Conservation (phyloP, 306 rosid genomes). For the Vachellia pachyceras region DNA sequence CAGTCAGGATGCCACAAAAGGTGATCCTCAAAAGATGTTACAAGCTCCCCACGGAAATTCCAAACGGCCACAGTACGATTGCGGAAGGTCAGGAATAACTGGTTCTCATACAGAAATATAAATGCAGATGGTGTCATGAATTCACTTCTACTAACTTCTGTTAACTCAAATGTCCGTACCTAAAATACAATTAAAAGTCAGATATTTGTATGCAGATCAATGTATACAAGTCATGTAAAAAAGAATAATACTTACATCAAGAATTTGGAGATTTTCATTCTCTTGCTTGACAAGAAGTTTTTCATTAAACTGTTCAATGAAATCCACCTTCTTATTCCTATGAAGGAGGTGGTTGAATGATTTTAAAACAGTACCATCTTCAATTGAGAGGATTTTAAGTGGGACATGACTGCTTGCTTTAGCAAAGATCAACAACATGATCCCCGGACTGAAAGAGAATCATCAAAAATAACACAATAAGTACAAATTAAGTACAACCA, state of each 20-base stretch:
- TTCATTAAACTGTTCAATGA: conserved; percentile 97
- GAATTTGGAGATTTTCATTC: conserved; percentile 96
- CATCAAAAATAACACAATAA: conserved; percentile 31
- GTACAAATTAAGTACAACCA: conserved; percentile 31
- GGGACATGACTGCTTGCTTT: conserved; percentile 92
- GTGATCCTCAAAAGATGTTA: conserved; percentile 98
- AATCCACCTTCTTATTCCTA: conserved; percentile 98
- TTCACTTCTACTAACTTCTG: conserved; percentile 88
- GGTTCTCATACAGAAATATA: conserved; percentile 95
- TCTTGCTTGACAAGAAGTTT: conserved; percentile 99
- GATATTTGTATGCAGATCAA: conserved; percentile 33
- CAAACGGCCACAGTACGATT: conserved; percentile 98
- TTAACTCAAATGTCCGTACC: conserved; percentile 92
- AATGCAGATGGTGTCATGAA: conserved; percentile 99
- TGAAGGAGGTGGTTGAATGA: conserved; percentile 96
- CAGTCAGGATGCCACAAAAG: conserved; percentile 99
- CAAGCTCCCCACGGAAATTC: conserved; percentile 99
- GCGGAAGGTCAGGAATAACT: conserved; percentile 88
- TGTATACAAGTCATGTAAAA: conserved; percentile 8
- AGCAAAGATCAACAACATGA: conserved; percentile 88
- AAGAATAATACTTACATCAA: conserved; percentile 71
- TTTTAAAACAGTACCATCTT: conserved; percentile 99
- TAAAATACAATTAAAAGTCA: conserved; percentile 47
- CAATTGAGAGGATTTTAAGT: conserved; percentile 95
- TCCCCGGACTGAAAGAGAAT: conserved; percentile 79